phyloP scores from a whole-genome alignment of 2,329 filamentous ascomycete species.

The Talaromyces sp. region DNA sequence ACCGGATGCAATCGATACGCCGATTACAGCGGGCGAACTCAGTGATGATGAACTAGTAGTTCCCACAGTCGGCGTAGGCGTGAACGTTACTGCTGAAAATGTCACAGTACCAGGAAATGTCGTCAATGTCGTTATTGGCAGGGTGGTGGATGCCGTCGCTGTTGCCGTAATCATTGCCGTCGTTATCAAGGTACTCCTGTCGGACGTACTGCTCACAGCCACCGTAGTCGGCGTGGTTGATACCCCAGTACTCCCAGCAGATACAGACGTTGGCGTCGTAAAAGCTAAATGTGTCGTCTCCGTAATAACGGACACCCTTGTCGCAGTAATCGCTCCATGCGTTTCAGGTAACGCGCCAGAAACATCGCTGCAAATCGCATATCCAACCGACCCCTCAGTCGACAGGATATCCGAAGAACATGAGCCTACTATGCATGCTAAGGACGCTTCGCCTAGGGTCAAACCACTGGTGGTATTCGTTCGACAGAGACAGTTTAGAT shows the following conservation, averaged over 20 bases:
- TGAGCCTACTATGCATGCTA: slow-evolving; percentile 61
- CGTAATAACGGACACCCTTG: slow-evolving; percentile 21
- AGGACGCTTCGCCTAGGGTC: slow-evolving; percentile 67
- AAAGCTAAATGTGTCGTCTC: slow-evolving; percentile 16
- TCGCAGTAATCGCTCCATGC: slow-evolving; percentile 37
- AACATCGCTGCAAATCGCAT: slow-evolving; percentile 55
- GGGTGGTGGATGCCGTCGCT: not conserved
- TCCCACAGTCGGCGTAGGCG: not conserved
- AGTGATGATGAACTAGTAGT: slow-evolving; percentile 20
- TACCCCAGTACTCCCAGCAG: not conserved
- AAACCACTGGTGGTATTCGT: slow-evolving; percentile 58
- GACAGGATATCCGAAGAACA: slow-evolving; percentile 51
- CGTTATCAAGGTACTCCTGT: not conserved
- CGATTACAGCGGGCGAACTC: slow-evolving; percentile 33
- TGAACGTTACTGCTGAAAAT: not conserved
- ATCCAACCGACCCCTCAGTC: slow-evolving; percentile 40
- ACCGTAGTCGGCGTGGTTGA: not conserved
- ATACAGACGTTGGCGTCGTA: slow-evolving; percentile 13
- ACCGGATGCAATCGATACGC: slow-evolving; percentile 36
- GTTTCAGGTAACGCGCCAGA: slow-evolving; percentile 33
- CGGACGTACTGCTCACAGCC: not conserved
- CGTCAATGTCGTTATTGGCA: not conserved
- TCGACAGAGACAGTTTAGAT: slow-evolving; percentile 63
- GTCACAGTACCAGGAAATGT: not conserved
- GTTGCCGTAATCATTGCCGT: not conserved